Conservation (phyloP, 345 rosid genomes). For the Salix udensis region DNA sequence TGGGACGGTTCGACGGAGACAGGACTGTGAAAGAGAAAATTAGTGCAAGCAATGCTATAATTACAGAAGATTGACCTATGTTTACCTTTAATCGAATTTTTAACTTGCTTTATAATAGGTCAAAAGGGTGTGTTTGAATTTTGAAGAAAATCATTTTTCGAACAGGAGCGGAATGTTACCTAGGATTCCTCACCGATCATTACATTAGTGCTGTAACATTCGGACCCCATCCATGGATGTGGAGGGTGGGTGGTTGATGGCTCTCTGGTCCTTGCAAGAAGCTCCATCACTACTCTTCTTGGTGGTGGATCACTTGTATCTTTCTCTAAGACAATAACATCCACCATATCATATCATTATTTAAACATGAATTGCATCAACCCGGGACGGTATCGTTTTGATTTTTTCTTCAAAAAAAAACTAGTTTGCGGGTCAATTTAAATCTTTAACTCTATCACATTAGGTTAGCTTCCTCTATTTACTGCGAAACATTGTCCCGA, state of each 20-base stretch:
- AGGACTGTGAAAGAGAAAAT: background rate
- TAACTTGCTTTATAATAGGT: conserved; percentile 24
- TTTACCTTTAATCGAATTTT: conserved; percentile 15
- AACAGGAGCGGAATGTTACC: conserved; percentile 20
- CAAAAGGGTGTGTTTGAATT: conserved; percentile 21
- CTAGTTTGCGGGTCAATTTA: no score
- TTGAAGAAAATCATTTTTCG: conserved; percentile 5
- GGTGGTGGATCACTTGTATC: background rate
- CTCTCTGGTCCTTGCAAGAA: conserved; percentile 5
- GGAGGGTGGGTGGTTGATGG: conserved; percentile 7
- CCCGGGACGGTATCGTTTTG: no score
- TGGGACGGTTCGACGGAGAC: background rate
- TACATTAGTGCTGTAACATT: conserved; percentile 21
- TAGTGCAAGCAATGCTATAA: background rate
- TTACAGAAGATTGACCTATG: conserved; percentile 34
- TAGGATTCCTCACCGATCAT: conserved; percentile 40
- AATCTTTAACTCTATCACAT: no score
- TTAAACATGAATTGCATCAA: no score
- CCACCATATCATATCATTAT: no score
- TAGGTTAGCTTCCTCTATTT: no score
- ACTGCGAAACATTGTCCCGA: no score
- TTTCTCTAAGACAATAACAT: no score
- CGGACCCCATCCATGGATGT: conserved; percentile 24
- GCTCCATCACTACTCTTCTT: background rate
- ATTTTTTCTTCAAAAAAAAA: no score